Conservation (phyloP, 768 basidiomycete genomes). For the Tulasnella sp. region DNA sequence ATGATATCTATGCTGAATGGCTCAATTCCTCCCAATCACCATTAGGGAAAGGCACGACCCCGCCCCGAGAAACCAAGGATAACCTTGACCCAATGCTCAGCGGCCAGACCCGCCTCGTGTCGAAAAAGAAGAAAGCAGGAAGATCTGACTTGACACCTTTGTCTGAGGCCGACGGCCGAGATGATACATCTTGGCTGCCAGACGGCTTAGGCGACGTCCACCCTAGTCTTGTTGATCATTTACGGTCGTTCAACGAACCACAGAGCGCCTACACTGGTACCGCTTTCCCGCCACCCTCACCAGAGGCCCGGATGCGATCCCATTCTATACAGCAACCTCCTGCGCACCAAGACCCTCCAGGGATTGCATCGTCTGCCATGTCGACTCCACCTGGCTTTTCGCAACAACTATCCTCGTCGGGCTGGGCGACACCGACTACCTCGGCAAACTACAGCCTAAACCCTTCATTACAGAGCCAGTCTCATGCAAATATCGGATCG, state of each 20-base stretch:
- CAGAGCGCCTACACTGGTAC: not conserved
- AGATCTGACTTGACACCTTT: not conserved
- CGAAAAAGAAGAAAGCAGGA: not conserved
- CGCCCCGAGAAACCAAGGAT: constrained; percentile 16
- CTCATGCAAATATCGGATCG: not conserved
- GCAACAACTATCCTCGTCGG: not conserved
- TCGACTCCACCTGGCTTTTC: not conserved
- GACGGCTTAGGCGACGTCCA: constrained; percentile 6
- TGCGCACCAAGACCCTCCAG: not conserved
- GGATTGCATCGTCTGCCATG: not conserved
- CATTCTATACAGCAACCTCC: not conserved
- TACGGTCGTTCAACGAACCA: constrained; percentile 1
- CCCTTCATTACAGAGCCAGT: not conserved
- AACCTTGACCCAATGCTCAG: constrained; percentile 29
- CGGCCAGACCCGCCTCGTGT: constrained; percentile 27
- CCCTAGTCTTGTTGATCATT: constrained; percentile 21
- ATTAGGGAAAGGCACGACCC: not conserved
- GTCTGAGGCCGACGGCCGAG: not conserved
- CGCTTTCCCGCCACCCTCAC: not conserved
- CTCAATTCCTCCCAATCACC: constrained; percentile 16
- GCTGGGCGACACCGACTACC: not conserved
- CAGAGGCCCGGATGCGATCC: not conserved
- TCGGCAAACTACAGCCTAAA: not conserved
- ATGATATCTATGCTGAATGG: constrained; percentile 14
- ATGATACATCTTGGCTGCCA: not conserved